Evolutionary conservation across 768 basidiomycete species (phyloP).

Genomic region (Leccinellum luteum): DNA sequence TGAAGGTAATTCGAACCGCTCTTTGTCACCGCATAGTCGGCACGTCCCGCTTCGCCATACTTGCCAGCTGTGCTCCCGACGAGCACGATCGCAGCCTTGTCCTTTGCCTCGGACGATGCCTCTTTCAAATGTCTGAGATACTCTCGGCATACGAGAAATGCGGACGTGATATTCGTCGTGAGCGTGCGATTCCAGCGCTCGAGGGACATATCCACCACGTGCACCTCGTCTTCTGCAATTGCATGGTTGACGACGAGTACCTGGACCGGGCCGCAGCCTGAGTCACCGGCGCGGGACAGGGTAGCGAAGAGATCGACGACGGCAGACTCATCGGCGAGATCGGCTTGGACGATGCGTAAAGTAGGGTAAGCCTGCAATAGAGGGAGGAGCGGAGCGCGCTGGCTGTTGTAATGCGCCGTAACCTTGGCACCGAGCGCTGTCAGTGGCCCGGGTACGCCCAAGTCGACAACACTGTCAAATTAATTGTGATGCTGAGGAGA

Average conservation of each 20-base stretch:
- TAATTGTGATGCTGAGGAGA: not conserved
- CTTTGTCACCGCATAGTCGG: conserved; percentile 63
- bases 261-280: conserved; percentile 48
- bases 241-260: conserved; percentile 64
- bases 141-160: conserved; percentile 61
- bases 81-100: conserved; percentile 56
- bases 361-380: conserved; percentile 37
- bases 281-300: no score
- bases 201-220: conserved; percentile 56
- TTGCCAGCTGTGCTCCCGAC: conserved; percentile 71
- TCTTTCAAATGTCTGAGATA: conserved; percentile 48
- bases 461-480: not conserved
- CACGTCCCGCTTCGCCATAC: conserved; percentile 63
- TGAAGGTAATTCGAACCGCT: conserved; percentile 44
- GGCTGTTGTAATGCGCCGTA: conserved; percentile 66
- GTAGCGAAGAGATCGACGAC: conserved; percentile 47
- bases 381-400: conserved; percentile 38
- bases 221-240: conserved; percentile 42
- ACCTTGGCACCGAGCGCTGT: conserved; percentile 64
- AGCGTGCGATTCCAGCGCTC: conserved; percentile 61
- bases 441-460: conserved; percentile 27
- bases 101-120: conserved; percentile 39
- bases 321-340: conserved; percentile 53
- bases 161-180: conserved; percentile 57
- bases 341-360: conserved; percentile 42